These are phyloP conservation scores for Termitomyces sp. DNA, from an alignment of 768 basidiomycete species.

Conservation along the genomic window DNA sequence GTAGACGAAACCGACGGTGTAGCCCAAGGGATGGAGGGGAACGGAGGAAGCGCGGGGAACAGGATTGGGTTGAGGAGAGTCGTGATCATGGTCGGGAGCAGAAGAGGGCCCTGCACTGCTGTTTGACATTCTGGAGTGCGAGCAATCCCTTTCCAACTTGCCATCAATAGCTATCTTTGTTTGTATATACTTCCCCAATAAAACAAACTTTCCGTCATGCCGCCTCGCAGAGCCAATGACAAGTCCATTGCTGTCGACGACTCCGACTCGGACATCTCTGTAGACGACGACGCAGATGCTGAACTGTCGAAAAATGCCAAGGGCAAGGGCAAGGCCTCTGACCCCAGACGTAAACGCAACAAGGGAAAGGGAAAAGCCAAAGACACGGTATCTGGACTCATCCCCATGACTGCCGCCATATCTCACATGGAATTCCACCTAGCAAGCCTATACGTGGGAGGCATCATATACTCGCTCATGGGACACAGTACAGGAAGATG, in stretches of 20 bases:
- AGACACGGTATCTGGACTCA: slow-evolving; percentile 32
- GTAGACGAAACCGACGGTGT: slow-evolving; percentile 82
- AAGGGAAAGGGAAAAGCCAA: slow-evolving; percentile 58
- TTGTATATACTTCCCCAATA: background rate
- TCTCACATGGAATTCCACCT: slow-evolving; percentile 5
- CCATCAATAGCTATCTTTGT: background rate
- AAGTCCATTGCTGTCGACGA: slow-evolving; percentile 49
- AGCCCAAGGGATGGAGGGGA: slow-evolving; percentile 32
- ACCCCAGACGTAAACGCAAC: slow-evolving; percentile 15
- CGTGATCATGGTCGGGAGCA: background rate
- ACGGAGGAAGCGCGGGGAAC: slow-evolving; percentile 40
- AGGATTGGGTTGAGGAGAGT: background rate
- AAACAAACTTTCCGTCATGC: slow-evolving; percentile 19
- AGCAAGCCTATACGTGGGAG: slow-evolving; percentile 95
- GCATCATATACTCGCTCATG: slow-evolving; percentile 92
- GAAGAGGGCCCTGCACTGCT: slow-evolving; percentile 4
- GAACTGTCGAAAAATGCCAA: slow-evolving; percentile 27
- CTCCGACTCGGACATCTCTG: slow-evolving; percentile 71
- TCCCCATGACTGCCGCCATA: background rate
- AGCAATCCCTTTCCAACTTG: background rate
- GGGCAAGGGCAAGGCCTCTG: slow-evolving; percentile 42
- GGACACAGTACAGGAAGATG: slow-evolving; percentile 98
- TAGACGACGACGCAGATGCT: slow-evolving; percentile 45
- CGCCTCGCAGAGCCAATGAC: slow-evolving; percentile 32
- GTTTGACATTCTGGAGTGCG: slow-evolving; percentile 7